A percentile compares a stretch with the other conserved stretches of the same genome.
phyloP scores from a whole-genome alignment of 441 rosid species.

The Melastoma candidum region DNA sequence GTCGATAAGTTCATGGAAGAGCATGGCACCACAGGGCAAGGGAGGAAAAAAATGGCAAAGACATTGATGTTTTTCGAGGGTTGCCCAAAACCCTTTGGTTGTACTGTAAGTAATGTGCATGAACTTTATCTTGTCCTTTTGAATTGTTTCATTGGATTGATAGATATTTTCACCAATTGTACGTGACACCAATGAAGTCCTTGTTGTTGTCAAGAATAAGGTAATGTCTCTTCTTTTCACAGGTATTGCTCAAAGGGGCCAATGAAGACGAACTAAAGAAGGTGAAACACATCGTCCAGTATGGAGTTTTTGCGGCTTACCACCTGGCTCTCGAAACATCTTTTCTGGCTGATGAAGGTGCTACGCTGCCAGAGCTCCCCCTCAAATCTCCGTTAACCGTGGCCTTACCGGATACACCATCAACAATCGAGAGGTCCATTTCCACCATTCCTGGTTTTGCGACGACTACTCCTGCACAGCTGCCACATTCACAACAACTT shows the following conservation, averaged over 20 bases:
- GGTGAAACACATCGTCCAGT: constrained; percentile 93
- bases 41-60: constrained; percentile 73
- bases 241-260: constrained; percentile 96
- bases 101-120: constrained; percentile 56
- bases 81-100: constrained; percentile 97
- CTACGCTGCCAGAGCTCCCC: constrained; percentile 76
- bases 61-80: constrained; percentile 23
- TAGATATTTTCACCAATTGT: no score
- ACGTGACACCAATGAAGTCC: no score
- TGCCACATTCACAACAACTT: no score
- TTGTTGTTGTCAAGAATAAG: no score
- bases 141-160: no score
- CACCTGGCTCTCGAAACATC: constrained; percentile 27
- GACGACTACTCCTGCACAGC: no score
- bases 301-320: constrained; percentile 98
- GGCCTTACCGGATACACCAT: constrained; percentile 71
- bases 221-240: not conserved
- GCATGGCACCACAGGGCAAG: constrained; percentile 73
- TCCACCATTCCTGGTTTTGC: no score
- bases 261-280: constrained; percentile 83
- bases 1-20: constrained; percentile 79
- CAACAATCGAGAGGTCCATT: constrained; percentile 39
- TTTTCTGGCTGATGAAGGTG: constrained; percentile 98
- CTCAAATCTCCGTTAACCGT: constrained; percentile 66
- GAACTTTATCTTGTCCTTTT: no score